Evolutionary conservation across 345 rosid genomes (phyloP).

Genomic region (Populus simonii): DNA sequence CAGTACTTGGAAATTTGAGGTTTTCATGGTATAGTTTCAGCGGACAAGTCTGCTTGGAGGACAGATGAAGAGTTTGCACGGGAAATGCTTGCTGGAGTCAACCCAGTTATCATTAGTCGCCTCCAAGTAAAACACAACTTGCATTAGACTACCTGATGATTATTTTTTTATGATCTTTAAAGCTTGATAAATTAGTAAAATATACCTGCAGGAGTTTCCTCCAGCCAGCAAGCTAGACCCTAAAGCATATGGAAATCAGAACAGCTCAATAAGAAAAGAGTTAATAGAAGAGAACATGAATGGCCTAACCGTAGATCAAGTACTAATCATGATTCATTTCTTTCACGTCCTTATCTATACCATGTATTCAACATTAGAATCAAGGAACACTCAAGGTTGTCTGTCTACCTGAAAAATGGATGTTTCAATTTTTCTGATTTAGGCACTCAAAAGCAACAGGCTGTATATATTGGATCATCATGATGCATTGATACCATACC

Average conservation of each 20-base stretch:
- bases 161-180: background rate
- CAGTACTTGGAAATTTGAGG: background rate
- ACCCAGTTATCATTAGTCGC: conserved; percentile 55
- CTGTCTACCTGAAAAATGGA: background rate
- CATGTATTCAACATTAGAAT: background rate
- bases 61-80: conserved; percentile 68
- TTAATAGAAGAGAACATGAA: conserved; percentile 59
- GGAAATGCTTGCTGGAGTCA: conserved; percentile 72
- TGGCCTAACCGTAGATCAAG: conserved; percentile 55
- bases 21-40: conserved; percentile 28
- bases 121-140: conserved; percentile 34
- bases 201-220: conserved; percentile 59
- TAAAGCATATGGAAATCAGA: conserved; percentile 57
- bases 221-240: conserved; percentile 66
- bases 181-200: conserved; percentile 2
- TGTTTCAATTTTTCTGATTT: background rate
- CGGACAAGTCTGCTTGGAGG: conserved; percentile 62
- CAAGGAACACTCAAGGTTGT: background rate
- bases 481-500: conserved; percentile 75
- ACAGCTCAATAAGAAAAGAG: conserved; percentile 50
- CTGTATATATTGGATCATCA: conserved; percentile 78
- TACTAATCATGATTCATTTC: conserved; percentile 14
- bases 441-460: conserved; percentile 60
- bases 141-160: background rate
- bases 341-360: background rate